Evolutionary conservation across 495 filamentous ascomycete species (phyloP), one percentile per base, ranked within the genome.

Genomic region (Viridothelium virens): DNA sequence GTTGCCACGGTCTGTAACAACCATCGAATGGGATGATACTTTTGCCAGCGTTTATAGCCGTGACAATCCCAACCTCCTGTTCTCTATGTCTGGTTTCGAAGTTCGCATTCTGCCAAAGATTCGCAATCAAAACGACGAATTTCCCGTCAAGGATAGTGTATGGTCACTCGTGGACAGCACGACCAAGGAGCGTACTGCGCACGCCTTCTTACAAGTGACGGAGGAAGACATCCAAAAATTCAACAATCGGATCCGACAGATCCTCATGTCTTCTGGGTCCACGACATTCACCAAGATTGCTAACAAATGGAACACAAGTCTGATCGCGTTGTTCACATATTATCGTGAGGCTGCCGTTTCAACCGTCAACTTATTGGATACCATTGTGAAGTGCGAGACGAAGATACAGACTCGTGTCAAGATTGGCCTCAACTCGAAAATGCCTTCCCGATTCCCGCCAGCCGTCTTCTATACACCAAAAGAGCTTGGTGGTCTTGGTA

Each of bases 231-330:
- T 97, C 67, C 90, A 95, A 67, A 97, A 97, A 77, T 99, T 99
- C 80, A 99, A 99, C 77, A 99, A 99, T 73, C 86, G 95, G 7
- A 97, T 99, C 74, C 88, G 95, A 53, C 95, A 99, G 73, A 97
- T 99, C 75, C 84, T 99, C 37, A 99, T 99, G 95, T 96, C 91
- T 12, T 97, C 93, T 67, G 95, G 95, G 36, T 96, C 91, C 3
- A 99, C 95, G 2, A 99, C 95, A 1, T 99, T 99, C 81, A 99
- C 95, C 61, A 99, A 99, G 84, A 99, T 99, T 72, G 95, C 95
- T 61, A 99, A 99, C 77, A 99, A 99, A 77, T 99, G 95, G 95
- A 99, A 99, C 76, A 97, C 95, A 0, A 92, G 89, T 6, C 79
- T 99, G 65, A 99, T 99, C 73, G 93, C 95, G n/a, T 82, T 99